These are phyloP conservation scores for Penicillium sp. DNA, from an alignment of 2,329 filamentous ascomycete species.

Conservation along the genomic window DNA sequence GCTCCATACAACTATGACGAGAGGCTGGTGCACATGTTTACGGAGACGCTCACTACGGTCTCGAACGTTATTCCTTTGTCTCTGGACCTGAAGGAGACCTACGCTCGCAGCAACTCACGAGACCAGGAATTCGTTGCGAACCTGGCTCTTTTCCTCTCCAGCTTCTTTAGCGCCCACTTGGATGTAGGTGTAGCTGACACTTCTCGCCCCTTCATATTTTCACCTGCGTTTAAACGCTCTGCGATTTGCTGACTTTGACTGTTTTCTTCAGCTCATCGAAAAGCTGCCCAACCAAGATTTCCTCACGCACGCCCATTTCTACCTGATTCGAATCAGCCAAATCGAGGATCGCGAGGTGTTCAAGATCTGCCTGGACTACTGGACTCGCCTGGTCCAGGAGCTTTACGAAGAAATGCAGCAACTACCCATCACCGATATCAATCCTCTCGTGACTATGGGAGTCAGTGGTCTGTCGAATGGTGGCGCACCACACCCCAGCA, in stretches of 20 bases:
- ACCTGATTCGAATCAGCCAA: constrained; percentile 96
- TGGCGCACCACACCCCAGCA: constrained; percentile 78
- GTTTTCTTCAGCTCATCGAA: constrained; percentile 71
- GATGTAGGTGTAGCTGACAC: constrained; percentile 57
- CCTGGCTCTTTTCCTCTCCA: constrained; percentile 90
- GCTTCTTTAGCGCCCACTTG: constrained; percentile 93
- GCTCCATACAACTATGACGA: constrained; percentile 80
- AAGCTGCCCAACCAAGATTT: constrained; percentile 94
- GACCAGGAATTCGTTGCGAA: constrained; percentile 99
- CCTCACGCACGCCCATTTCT: constrained; percentile 94
- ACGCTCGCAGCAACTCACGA: constrained; percentile 83
- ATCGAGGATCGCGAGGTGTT: constrained; percentile 99
- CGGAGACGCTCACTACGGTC: constrained; percentile 89
- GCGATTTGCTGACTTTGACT: constrained; percentile 12
- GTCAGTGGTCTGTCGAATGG: constrained; percentile 70
- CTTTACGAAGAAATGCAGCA: constrained; percentile 99
- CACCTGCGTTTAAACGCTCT: not conserved
- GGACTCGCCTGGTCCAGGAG: constrained; percentile 97
- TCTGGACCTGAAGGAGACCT: constrained; percentile 87
- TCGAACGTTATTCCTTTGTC: constrained; percentile 89
- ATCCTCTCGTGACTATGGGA: constrained; percentile 81
- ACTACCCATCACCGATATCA: constrained; percentile 88
- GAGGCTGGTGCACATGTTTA: constrained; percentile 97
- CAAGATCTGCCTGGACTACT: constrained; percentile 99
- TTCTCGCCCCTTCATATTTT: not conserved